A percentile compares a stretch with the other conserved stretches of the same genome.
phyloP scores from a whole-genome alignment of 371 early-diverging fungal genomes.

The Parasitella parasitica region DNA sequence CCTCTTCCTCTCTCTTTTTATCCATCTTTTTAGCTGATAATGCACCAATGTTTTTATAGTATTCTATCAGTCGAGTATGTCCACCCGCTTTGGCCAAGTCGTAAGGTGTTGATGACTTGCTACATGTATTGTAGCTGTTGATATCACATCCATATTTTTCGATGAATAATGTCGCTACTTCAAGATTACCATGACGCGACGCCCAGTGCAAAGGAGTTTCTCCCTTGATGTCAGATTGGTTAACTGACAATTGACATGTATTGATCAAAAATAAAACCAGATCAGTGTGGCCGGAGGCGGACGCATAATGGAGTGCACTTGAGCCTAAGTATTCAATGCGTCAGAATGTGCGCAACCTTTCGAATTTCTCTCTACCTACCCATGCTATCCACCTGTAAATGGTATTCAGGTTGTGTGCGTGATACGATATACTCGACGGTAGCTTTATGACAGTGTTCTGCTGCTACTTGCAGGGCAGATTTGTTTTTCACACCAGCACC shows the following conservation, averaged over 20 bases:
- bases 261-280: slow-evolving; percentile 34
- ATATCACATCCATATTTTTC: slow-evolving; percentile 44
- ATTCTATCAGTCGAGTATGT: slow-evolving; percentile 42
- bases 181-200: slow-evolving; percentile 39
- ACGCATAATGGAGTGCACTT: slow-evolving; percentile 47
- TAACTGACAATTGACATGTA: slow-evolving; percentile 34
- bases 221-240: slow-evolving; percentile 32
- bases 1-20: slow-evolving; percentile 42
- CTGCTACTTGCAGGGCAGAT: slow-evolving; percentile 43
- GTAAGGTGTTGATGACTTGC: slow-evolving; percentile 40
- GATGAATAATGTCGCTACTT: slow-evolving; percentile 38
- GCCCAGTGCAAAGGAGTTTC: slow-evolving; percentile 49
- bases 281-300: slow-evolving; percentile 45
- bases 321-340: slow-evolving; percentile 26
- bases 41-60: slow-evolving; percentile 46
- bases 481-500: slow-evolving; percentile 35
- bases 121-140: slow-evolving; percentile 41
- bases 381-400: slow-evolving; percentile 26
- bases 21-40: slow-evolving; percentile 45
- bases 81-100: slow-evolving; percentile 42
- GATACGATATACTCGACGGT: slow-evolving; percentile 39
- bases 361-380: slow-evolving; percentile 21
- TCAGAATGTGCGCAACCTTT: neutral
- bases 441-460: slow-evolving; percentile 42
- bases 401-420: slow-evolving; percentile 28